A percentile compares a stretch with the other conserved stretches of the same genome.
Conservation (phyloP, 2,329 filamentous ascomycete genomes). For the Pseudomassariella vexata region DNA sequence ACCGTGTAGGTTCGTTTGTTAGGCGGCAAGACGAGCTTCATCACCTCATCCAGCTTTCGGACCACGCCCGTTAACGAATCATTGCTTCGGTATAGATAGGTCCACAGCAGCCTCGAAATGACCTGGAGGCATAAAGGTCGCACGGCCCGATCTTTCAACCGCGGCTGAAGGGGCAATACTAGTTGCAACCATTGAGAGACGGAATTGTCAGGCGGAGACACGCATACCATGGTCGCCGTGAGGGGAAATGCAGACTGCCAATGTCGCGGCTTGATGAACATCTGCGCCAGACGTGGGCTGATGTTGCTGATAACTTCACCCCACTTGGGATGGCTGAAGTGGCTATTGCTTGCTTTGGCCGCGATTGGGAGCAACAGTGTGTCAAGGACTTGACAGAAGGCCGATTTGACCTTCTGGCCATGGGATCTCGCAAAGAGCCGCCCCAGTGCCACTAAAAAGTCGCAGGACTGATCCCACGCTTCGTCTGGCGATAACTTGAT, state of each 20-base stretch:
- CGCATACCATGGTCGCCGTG: conserved; percentile 79
- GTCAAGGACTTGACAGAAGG: conserved; percentile 89
- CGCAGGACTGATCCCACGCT: conserved; percentile 80
- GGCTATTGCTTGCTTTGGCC: conserved; percentile 66
- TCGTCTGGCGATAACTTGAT: conserved; percentile 69
- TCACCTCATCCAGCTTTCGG: conserved; percentile 83
- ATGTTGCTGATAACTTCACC: conserved; percentile 75
- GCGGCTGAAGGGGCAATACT: conserved; percentile 69
- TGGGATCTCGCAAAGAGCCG: conserved; percentile 80
- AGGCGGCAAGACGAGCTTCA: conserved; percentile 75
- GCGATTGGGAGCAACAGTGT: conserved; percentile 82
- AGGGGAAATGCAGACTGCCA: conserved; percentile 87
- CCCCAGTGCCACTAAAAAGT: conserved; percentile 77
- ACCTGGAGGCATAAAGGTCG: conserved; percentile 80
- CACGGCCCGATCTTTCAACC: conserved; percentile 76
- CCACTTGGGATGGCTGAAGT: conserved; percentile 81
- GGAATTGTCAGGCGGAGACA: conserved; percentile 80
- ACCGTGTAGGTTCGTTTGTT: conserved; percentile 77
- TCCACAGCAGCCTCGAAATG: conserved; percentile 87
- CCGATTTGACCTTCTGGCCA: conserved; percentile 84
- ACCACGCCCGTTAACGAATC: conserved; percentile 64
- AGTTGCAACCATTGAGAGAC: conserved; percentile 81
- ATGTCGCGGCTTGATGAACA: conserved; percentile 87
- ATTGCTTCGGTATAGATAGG: conserved; percentile 79
- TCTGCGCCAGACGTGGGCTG: conserved; percentile 71